phyloP scores from a whole-genome alignment of 257 asterid species.

The Solanum commersonii region DNA sequence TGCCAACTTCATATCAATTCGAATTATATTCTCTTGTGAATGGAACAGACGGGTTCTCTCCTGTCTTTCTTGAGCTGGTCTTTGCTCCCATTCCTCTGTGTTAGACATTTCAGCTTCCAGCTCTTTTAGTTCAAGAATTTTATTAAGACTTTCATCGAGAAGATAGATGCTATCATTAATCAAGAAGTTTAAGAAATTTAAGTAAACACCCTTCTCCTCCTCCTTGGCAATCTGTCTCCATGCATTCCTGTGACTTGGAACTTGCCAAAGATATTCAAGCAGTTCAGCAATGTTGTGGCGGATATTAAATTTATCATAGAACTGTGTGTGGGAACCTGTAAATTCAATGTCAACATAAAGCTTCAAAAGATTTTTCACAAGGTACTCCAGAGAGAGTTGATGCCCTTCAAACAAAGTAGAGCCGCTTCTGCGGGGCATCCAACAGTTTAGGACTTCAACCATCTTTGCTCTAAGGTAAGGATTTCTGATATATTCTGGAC shows the following conservation, averaged over 20 bases:
- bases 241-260: conserved; percentile 93
- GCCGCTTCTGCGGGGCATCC: conserved; percentile 97
- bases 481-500: conserved; percentile 83
- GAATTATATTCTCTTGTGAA: conserved; percentile 95
- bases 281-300: conserved; percentile 99
- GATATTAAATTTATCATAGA: conserved; percentile 96
- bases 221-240: conserved; percentile 98
- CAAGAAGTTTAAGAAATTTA: conserved; percentile 84
- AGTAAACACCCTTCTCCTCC: conserved; percentile 94
- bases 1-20: conserved; percentile 94
- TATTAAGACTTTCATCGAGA: conserved; percentile 94
- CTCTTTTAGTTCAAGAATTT: conserved; percentile 90
- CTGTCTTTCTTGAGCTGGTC: conserved; percentile 92
- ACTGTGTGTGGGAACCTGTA: conserved; percentile 99
- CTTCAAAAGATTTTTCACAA: conserved; percentile 84
- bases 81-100: conserved; percentile 81
- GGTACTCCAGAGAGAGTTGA: conserved; percentile 75
- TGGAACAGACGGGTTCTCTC: conserved; percentile 93
- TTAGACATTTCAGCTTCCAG: conserved; percentile 98
- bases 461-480: conserved; percentile 97
- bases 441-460: conserved; percentile 97
- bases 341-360: conserved; percentile 95
- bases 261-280: conserved; percentile 95
- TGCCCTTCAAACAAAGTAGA: conserved; percentile 87
- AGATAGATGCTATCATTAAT: conserved; percentile 92